Conservation (phyloP, 2,329 filamentous ascomycete genomes). For the Waltergamsia citrina region DNA sequence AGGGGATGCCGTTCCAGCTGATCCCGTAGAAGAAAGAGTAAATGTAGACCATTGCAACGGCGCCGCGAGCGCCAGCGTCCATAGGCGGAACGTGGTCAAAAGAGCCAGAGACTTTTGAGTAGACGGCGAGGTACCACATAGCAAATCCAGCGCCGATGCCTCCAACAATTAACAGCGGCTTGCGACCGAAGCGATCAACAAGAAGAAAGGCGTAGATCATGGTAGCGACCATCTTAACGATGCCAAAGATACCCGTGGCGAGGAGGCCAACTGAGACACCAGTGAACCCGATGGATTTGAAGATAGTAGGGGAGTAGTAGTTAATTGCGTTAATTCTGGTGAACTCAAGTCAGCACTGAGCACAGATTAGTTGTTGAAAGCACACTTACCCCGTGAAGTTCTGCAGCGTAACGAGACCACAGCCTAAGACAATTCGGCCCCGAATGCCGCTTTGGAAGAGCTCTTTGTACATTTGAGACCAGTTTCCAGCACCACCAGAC, state of each 20-base stretch:
- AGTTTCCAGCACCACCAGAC: too few relatives aligned
- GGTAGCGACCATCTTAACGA: conserved; percentile 56
- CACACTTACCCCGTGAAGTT: too few relatives aligned
- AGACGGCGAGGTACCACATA: conserved; percentile 51
- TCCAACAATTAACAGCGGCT: conserved; percentile 48
- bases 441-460: too few relatives aligned
- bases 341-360: too few relatives aligned
- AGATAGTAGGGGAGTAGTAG: conserved; percentile 49
- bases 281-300: conserved; percentile 25
- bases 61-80: conserved; percentile 27
- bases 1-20: conserved; percentile 64
- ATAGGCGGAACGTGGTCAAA: neutral
- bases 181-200: conserved; percentile 41
- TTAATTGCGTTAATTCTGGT: too few relatives aligned
- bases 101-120: conserved; percentile 34
- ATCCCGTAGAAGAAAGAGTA: conserved; percentile 66
- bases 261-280: conserved; percentile 32
- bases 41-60: conserved; percentile 57
- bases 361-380: too few relatives aligned
- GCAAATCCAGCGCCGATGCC: conserved; percentile 47
- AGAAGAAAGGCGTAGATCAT: conserved; percentile 55
- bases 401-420: too few relatives aligned
- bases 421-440: too few relatives aligned
- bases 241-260: conserved; percentile 59
- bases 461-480: too few relatives aligned